Percentiles rank a stretch among this genome's conserved stretches.
phyloP scores from a whole-genome alignment of 352 stramenopile species.

The Globisporangium acanthophoron region DNA sequence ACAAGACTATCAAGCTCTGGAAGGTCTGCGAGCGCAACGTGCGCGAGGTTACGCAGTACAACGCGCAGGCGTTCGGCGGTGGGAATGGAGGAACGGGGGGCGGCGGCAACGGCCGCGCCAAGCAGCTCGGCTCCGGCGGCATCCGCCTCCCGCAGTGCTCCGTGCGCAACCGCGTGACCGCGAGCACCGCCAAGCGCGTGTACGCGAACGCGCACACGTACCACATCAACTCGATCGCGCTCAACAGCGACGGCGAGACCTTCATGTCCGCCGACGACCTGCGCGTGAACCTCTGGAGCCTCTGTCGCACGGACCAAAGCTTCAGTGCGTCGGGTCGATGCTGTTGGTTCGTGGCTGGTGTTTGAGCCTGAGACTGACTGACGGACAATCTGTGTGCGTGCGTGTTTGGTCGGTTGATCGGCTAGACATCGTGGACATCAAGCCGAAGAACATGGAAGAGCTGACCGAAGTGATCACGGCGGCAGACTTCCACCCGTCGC shows the following conservation, averaged over 20 bases:
- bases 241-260: conserved; percentile 93
- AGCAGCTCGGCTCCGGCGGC: conserved; percentile 13
- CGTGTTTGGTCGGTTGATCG: neutral
- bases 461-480: conserved; percentile 96
- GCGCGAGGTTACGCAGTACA: conserved; percentile 70
- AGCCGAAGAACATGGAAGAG: conserved; percentile 96
- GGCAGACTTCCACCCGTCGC: conserved; percentile 90
- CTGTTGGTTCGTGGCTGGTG: neutral
- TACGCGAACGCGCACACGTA: conserved; percentile 95
- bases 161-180: conserved; percentile 52
- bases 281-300: conserved; percentile 94
- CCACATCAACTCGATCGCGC: conserved; percentile 95
- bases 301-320: conserved; percentile 86
- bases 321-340: conserved; percentile 65
- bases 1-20: conserved; percentile 98
- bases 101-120: conserved; percentile 14
- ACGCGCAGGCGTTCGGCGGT: conserved; percentile 29
- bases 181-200: conserved; percentile 77
- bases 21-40: conserved; percentile 86
- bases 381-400: neutral
- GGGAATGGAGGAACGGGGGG: conserved; percentile 1
- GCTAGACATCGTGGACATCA: conserved; percentile 95
- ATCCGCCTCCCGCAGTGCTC: conserved; percentile 54
- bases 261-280: conserved; percentile 96
- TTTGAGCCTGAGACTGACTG: too few relatives aligned